These are phyloP conservation scores for Filobasidium wieringae DNA, from an alignment of 768 basidiomycete species.

Conservation along the genomic window DNA sequence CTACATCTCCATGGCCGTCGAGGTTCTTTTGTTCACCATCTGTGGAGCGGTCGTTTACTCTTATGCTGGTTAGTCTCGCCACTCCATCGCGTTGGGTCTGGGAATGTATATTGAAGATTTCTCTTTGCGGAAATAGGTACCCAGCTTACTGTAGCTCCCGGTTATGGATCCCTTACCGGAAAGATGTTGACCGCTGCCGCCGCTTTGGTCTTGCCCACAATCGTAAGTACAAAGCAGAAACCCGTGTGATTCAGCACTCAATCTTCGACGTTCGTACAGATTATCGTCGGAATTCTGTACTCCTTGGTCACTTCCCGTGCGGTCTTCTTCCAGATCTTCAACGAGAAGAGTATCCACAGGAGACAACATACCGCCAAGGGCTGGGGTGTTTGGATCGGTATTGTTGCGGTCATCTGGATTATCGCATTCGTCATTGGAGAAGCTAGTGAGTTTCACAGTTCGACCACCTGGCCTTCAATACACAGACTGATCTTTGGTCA, in stretches of 20 bases:
- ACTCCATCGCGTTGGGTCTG: not conserved
- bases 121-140: too few species aligned
- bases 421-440: conserved; percentile 22
- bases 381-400: conserved; percentile 20
- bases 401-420: conserved; percentile 19
- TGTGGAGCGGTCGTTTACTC: conserved; percentile 21
- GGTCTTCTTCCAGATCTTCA: conserved; percentile 26
- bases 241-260: not conserved
- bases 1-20: conserved; percentile 23
- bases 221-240: conserved; percentile 1
- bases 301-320: conserved; percentile 19
- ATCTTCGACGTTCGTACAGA: not conserved
- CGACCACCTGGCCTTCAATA: not conserved
- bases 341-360: conserved; percentile 19
- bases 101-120: not conserved
- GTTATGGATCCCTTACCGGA: conserved; percentile 20
- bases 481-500: not conserved
- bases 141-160: conserved; percentile 12
- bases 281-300: conserved; percentile 21
- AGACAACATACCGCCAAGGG: conserved; percentile 20
- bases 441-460: conserved; percentile 1
- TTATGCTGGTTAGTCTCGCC: conserved; percentile 13
- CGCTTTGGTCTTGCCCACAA: conserved; percentile 19
- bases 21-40: conserved; percentile 21
- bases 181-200: conserved; percentile 17